These are phyloP conservation scores for Penicillium paneum DNA, from an alignment of 2,329 filamentous ascomycete genomes.

Conservation along the genomic window DNA sequence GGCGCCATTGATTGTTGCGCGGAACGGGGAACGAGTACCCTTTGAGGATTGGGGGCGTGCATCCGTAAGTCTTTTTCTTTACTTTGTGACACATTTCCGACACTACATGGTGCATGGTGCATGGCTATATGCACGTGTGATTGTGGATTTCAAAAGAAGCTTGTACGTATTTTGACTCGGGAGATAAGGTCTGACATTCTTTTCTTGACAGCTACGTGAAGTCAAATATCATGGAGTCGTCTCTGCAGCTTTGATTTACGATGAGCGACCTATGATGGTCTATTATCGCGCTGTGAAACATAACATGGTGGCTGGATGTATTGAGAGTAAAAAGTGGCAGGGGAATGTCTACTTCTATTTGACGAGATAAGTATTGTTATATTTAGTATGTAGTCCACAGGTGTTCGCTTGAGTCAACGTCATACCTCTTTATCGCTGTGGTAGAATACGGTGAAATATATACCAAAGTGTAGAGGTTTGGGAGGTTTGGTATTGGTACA, in stretches of 20 bases:
- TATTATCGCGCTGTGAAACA: slow-evolving; percentile 13
- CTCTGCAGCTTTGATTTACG: slow-evolving; percentile 16
- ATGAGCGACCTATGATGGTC: slow-evolving; percentile 14
- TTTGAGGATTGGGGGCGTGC: slow-evolving; percentile 17
- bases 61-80: slow-evolving; percentile 6
- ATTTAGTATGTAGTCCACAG: not conserved
- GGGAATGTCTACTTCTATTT: slow-evolving; percentile 17
- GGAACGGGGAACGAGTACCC: slow-evolving; percentile 9
- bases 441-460: too few relatives aligned
- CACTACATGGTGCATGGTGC: too few relatives aligned
- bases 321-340: slow-evolving; percentile 15
- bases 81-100: not conserved
- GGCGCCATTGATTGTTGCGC: slow-evolving; percentile 28
- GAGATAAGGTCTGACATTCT: not conserved
- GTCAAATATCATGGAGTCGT: slow-evolving; percentile 15
- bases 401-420: not conserved
- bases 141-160: not conserved
- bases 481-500: too few relatives aligned
- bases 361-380: slow-evolving; percentile 2
- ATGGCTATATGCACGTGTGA: not conserved
- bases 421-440: too few relatives aligned
- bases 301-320: slow-evolving; percentile 13
- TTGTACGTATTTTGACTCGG: not conserved
- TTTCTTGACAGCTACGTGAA: slow-evolving; percentile 8
- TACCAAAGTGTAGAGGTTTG: too few relatives aligned